Base-by-base conservation (phyloP, 1,284 basidiomycete genomes). In the Cerrena zonata region DNA sequence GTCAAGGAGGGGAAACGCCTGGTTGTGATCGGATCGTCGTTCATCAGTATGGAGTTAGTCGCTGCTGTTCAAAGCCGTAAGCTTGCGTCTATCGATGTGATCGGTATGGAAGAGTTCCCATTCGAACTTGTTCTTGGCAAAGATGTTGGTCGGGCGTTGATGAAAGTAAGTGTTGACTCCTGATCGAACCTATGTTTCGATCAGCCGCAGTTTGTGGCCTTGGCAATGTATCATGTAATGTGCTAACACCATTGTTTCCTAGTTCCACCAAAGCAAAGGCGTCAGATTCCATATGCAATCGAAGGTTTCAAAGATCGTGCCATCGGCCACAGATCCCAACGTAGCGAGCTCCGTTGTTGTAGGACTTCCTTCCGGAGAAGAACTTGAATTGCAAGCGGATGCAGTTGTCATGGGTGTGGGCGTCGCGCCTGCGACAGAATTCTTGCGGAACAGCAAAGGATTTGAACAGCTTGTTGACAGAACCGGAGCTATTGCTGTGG, bases 31-130 rank as follows among this genome's bases (percentile, higher is more conserved):
- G 94, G 94, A 1, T 89, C 86, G 27, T 91, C 88, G 18, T 97
- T 96, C 71, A 98, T 98, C 62, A 86, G 89, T 48, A 91, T 97
- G 88, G 94, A 98, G 67, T 74, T 92, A 10, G 91, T 91, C 3
- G 79, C 77, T 13, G 89, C 91, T 0, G 71, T 91, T 0, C 65
- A 82, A 3, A 86, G 86, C 62, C 84, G 86, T 51, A 88, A 86
- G 68, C 80, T 89, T 15, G 83, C 81, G 27, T 83, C 83, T 24
- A 82, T 91, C 49, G 80, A 90, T 53, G 85, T 95, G 48, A 80
- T 97, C 48, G 92, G 93, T 0, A 87, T 87, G 82, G 90, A 91
- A 58, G 79, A 85, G 51, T 79, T 81, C 50, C 94, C 94, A 0
- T 93, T 96, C 62, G 82, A 93, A 64, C 67, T 72, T 19, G 79